Evolutionary conservation across 768 basidiomycete species (phyloP).

Genomic region (Tephrocybe sp.): DNA sequence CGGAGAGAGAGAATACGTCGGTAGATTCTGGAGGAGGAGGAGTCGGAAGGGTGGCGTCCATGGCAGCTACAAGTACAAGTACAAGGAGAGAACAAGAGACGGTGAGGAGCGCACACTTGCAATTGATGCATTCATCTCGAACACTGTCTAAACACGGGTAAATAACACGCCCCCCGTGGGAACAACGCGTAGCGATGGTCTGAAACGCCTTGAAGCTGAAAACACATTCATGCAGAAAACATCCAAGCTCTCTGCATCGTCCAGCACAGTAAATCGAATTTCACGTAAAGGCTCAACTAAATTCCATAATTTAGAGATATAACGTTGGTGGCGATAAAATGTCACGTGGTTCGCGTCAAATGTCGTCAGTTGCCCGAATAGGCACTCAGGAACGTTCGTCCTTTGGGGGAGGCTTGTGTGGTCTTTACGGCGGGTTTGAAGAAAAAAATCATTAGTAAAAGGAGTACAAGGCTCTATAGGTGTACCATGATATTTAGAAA

Average conservation of each 20-base stretch:
- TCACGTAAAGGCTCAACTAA: not conserved
- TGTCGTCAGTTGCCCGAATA: not conserved
- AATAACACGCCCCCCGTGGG: slow-evolving; percentile 26
- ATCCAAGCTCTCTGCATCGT: too few relatives aligned
- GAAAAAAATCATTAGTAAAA: too few relatives aligned
- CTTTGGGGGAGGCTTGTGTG: too few relatives aligned
- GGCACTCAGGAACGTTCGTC: too few relatives aligned
- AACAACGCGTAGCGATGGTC: slow-evolving; percentile 13
- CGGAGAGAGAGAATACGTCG: slow-evolving; percentile 74
- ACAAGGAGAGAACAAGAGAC: slow-evolving; percentile 24
- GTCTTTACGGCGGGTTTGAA: too few relatives aligned
- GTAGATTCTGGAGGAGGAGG: slow-evolving; percentile 33
- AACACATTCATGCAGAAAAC: too few relatives aligned
- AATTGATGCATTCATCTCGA: slow-evolving; percentile 26
- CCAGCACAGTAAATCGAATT: too few relatives aligned
- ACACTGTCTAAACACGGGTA: slow-evolving; percentile 37
- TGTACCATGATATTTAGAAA: too few relatives aligned
- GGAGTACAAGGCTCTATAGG: too few relatives aligned
- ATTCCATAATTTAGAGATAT: too few relatives aligned
- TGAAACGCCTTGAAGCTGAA: too few relatives aligned
- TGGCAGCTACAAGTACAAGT: slow-evolving; percentile 50
- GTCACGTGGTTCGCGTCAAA: slow-evolving; percentile 8
- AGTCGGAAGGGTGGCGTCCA: slow-evolving; percentile 35
- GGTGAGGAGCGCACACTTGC: slow-evolving; percentile 8
- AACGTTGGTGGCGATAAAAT: too few relatives aligned